Percentiles rank a stretch among this genome's conserved stretches.
Evolutionary conservation across 2,329 filamentous ascomycete species (phyloP).

Genomic region (Trichoderma asperellum): DNA sequence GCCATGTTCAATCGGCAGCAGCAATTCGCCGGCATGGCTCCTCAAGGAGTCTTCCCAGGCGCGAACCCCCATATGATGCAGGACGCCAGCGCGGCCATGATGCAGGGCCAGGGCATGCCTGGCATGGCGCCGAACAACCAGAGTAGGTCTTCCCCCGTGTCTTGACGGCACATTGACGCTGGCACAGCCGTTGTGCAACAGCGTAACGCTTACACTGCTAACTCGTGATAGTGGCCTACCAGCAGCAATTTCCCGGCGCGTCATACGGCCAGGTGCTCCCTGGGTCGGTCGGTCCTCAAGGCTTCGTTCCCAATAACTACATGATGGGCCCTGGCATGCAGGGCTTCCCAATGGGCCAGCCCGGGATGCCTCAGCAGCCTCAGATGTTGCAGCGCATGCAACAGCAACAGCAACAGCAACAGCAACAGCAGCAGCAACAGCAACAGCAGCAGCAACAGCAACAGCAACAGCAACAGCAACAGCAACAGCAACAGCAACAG

Average conservation of each 20-base stretch:
- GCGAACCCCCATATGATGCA: slow-evolving; percentile 61
- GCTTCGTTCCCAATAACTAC: slow-evolving; percentile 50
- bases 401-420: slow-evolving; percentile 38
- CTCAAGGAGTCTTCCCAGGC: slow-evolving; percentile 55
- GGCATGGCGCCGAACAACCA: slow-evolving; percentile 64
- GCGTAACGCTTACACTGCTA: slow-evolving; percentile 27
- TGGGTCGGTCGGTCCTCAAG: slow-evolving; percentile 54
- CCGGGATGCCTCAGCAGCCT: slow-evolving; percentile 53
- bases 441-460: slow-evolving; percentile 49
- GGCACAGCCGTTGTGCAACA: background rate
- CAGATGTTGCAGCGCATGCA: slow-evolving; percentile 52
- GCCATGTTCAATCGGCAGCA: slow-evolving; percentile 64
- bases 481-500: slow-evolving; percentile 37
- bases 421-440: slow-evolving; percentile 47
- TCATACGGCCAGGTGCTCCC: slow-evolving; percentile 60
- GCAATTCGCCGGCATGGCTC: slow-evolving; percentile 58
- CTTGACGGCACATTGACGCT: background rate
- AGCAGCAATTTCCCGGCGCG: slow-evolving; percentile 61
- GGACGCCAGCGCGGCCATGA: slow-evolving; percentile 61
- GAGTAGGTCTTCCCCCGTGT: slow-evolving; percentile 53
- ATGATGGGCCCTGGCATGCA: slow-evolving; percentile 60
- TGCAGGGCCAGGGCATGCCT: slow-evolving; percentile 64
- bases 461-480: slow-evolving; percentile 37
- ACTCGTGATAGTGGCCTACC: slow-evolving; percentile 58
- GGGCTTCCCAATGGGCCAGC: slow-evolving; percentile 60